Evolutionary conservation across 202 grass and related monocot genomes (phyloP).

Genomic region (Setaria italica): DNA sequence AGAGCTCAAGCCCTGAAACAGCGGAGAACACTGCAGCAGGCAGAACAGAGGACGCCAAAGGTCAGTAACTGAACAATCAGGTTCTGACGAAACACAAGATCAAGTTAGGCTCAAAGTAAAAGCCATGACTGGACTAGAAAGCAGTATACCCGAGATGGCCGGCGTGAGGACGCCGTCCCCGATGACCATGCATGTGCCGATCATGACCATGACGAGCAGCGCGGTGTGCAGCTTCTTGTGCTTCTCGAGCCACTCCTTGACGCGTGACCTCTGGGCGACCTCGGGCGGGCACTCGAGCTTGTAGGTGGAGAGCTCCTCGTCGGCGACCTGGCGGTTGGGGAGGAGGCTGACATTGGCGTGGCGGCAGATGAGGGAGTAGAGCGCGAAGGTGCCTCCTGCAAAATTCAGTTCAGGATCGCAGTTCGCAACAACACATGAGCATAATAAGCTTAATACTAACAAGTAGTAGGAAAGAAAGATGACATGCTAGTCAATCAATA

Average conservation of each 20-base stretch:
- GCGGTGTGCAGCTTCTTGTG: constrained; percentile 65
- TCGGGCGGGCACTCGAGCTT: constrained; percentile 64
- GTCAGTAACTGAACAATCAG: neutral
- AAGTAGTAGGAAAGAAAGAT: too few species aligned
- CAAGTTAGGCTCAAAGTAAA: neutral
- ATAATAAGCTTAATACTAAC: too few species aligned
- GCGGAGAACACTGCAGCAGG: constrained; percentile 86
- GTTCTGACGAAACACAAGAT: too few species aligned
- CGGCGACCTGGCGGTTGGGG: constrained; percentile 85
- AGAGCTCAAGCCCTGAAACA: constrained; percentile 92
- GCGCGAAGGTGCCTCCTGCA: constrained; percentile 78
- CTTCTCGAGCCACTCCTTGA: constrained; percentile 80
- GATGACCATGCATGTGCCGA: constrained; percentile 97
- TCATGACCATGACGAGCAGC: constrained; percentile 88
- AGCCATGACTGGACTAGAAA: neutral
- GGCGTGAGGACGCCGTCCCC: constrained; percentile 96
- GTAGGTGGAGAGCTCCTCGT: constrained; percentile 95
- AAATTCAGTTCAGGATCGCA: too few species aligned
- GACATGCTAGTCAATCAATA: too few species aligned
- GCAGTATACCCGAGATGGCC: constrained; percentile 67
- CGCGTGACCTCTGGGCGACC: constrained; percentile 8
- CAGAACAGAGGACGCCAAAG: neutral
- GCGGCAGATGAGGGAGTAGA: constrained; percentile 94
- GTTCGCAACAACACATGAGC: too few species aligned
- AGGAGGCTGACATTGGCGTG: constrained; percentile 94